phyloP scores from a whole-genome alignment of 768 basidiomycete species.

The Lactarius sp. region DNA sequence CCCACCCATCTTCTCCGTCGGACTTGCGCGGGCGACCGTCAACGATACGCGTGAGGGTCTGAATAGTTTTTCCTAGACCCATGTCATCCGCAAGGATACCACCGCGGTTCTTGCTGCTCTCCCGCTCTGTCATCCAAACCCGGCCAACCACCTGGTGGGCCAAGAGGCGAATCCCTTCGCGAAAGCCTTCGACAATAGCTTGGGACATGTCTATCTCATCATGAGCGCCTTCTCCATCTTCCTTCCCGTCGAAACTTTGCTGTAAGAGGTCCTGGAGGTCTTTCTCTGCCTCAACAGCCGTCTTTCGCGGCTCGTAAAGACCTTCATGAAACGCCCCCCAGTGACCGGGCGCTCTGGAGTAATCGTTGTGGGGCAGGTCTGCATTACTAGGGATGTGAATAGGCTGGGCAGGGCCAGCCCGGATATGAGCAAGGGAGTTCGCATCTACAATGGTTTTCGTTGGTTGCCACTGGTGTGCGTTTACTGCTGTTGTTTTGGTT shows the following conservation, averaged over 20 bases:
- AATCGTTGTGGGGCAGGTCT: neutral
- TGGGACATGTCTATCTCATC: constrained; percentile 54
- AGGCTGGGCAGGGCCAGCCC: constrained; percentile 15
- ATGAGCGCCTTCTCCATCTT: constrained; percentile 46
- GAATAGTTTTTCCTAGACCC: constrained; percentile 90
- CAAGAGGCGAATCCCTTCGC: constrained; percentile 60
- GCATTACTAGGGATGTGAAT: constrained; percentile 22
- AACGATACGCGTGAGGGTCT: constrained; percentile 81
- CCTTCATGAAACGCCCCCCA: constrained; percentile 33
- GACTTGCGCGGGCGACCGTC: constrained; percentile 68
- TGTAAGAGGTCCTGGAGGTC: constrained; percentile 73
- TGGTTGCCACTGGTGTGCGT: neutral
- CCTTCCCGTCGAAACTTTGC: constrained; percentile 49
- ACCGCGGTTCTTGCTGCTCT: constrained; percentile 70
- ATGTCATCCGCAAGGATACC: constrained; percentile 93
- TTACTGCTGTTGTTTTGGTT: neutral
- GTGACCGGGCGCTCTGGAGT: constrained; percentile 24
- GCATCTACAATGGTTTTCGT: constrained; percentile 7
- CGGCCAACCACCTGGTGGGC: constrained; percentile 88
- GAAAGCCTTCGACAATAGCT: constrained; percentile 73
- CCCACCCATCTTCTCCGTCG: constrained; percentile 70
- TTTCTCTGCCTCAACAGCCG: constrained; percentile 62
- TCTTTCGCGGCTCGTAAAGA: constrained; percentile 33
- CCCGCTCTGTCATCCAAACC: constrained; percentile 83
- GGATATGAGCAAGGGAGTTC: neutral